Evolutionary conservation across 208 protist species (phyloP).

Genomic region (Trypanosoma rangeli): DNA sequence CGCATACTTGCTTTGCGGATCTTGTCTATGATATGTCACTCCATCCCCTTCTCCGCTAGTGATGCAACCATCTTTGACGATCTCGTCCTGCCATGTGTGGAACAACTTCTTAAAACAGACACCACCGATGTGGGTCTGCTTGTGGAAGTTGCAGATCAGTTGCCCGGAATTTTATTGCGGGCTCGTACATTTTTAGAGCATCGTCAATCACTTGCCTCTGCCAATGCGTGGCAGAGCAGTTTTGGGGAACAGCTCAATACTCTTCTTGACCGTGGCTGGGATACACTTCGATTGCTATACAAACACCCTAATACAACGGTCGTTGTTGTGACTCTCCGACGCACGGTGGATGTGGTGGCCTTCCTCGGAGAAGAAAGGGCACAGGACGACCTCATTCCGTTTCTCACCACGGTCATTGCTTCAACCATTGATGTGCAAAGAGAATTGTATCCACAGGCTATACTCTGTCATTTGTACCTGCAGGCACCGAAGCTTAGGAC

Average conservation of each 20-base stretch:
- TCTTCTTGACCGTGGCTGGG: constrained; percentile 65
- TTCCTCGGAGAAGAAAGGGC: constrained; percentile 73
- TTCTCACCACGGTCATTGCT: constrained; percentile 62
- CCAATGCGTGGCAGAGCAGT: constrained; percentile 19
- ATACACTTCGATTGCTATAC: constrained; percentile 53
- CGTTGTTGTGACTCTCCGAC: constrained; percentile 37
- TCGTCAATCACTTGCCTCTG: constrained; percentile 26
- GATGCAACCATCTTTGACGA: constrained; percentile 57
- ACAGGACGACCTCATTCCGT: constrained; percentile 63
- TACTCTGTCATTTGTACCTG: constrained; percentile 49
- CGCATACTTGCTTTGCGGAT: constrained; percentile 60
- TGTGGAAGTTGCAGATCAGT: constrained; percentile 55
- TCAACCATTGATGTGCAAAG: constrained; percentile 46
- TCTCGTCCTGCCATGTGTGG: constrained; percentile 53
- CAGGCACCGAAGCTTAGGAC: constrained; percentile 43
- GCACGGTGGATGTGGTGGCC: constrained; percentile 36
- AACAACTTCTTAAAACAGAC: constrained; percentile 29
- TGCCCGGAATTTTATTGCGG: constrained; percentile 62
- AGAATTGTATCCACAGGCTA: constrained; percentile 54
- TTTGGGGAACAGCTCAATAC: constrained; percentile 43
- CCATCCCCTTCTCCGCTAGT: constrained; percentile 24
- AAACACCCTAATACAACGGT: constrained; percentile 39
- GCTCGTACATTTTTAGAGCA: constrained; percentile 47
- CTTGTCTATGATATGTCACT: constrained; percentile 33
- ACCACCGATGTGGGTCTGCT: constrained; percentile 32